Percentiles rank a stretch among this genome's conserved stretches.
These are phyloP conservation scores for Aspergillus sclerotiicarbonarius DNA, from an alignment of 495 filamentous ascomycete genomes.

Conservation along the genomic window DNA sequence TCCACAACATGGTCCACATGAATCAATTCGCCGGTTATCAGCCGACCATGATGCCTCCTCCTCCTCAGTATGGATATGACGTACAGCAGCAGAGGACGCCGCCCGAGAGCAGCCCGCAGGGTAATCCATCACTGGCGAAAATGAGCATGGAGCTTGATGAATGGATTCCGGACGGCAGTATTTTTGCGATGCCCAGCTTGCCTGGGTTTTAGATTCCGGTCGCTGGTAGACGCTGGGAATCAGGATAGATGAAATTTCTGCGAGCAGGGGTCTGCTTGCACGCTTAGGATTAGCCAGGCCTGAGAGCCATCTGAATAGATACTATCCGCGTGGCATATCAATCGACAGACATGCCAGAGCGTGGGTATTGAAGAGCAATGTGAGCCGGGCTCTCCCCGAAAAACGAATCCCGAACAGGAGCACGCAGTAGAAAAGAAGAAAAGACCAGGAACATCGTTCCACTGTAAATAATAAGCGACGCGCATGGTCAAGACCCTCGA, in stretches of 20 bases:
- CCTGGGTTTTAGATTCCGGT: slow-evolving; percentile 26
- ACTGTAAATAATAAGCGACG: too few species aligned
- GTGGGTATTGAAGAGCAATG: not conserved
- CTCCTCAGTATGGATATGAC: slow-evolving; percentile 30
- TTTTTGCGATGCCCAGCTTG: slow-evolving; percentile 34
- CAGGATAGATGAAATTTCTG: not conserved
- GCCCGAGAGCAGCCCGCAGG: slow-evolving; percentile 11
- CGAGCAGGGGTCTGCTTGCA: not conserved
- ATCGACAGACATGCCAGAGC: not conserved
- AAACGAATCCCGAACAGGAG: not conserved
- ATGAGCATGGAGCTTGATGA: slow-evolving; percentile 39
- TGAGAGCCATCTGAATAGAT: not conserved
- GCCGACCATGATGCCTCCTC: slow-evolving; percentile 12
- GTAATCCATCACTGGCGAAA: slow-evolving; percentile 7
- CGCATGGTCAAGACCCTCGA: not conserved
- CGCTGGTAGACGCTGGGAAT: not conserved
- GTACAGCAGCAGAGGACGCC: slow-evolving; percentile 21
- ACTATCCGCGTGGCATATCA: not conserved
- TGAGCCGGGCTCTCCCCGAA: not conserved
- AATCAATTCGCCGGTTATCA: slow-evolving; percentile 15
- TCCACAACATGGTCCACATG: slow-evolving; percentile 2
- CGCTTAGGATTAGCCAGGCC: not conserved
- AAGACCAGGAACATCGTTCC: not conserved
- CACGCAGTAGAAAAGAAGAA: not conserved
- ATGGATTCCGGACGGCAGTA: slow-evolving; percentile 36